Base-by-base conservation (phyloP, 352 stramenopile genomes). In the Phytopythium mirpurense region DNA sequence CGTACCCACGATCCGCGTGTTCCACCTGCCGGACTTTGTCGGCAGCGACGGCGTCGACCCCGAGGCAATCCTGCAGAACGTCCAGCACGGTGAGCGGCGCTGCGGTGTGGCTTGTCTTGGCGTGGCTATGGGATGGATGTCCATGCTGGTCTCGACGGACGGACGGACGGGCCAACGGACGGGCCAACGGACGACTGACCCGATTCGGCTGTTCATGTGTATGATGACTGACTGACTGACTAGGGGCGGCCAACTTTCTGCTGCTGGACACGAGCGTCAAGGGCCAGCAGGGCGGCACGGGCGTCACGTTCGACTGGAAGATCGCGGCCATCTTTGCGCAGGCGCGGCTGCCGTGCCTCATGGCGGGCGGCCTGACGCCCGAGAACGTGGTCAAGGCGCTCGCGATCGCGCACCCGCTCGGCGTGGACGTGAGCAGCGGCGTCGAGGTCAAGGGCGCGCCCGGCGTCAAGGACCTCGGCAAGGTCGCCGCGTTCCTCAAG, bases 211-310 rank as follows among this genome's bases (percentile, higher is more conserved):
- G 43, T 2, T 21, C n/a, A 12, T 47, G 9, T 1, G 18, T 26
- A 21, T 35, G 15, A 23, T 34, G 21, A 51, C 11, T 36, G 43
- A 14, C 24, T 35, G 35, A 38, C 24, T 62, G 15, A 44, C 18
- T 24, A 54, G 83, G 81, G 0, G 66, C 87, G 6, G 86, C 90
- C 18, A 89, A 93, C 62, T 94, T 81, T 51, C 78, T 99, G 49
- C 63, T 99, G 47, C 73, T 99, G 15, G 97, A 99, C 66, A 98
- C 96, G 21, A 95, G 84, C 31, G 91, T 99, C 49, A 98, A 98
- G 60, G 95, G 93, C 4, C 74, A 94, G 43, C 79, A 92, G 71
- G 76, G 74, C 21, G 97, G 97, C 43, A 98, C 95, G 2, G 96
- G 96, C 26, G 70, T 93, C 27, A 86, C 86, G 1, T 99, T 99